A percentile compares a stretch with the other conserved stretches of the same genome.
Conservation (phyloP, 495 filamentous ascomycete species). For the Tuber aestivum region DNA sequence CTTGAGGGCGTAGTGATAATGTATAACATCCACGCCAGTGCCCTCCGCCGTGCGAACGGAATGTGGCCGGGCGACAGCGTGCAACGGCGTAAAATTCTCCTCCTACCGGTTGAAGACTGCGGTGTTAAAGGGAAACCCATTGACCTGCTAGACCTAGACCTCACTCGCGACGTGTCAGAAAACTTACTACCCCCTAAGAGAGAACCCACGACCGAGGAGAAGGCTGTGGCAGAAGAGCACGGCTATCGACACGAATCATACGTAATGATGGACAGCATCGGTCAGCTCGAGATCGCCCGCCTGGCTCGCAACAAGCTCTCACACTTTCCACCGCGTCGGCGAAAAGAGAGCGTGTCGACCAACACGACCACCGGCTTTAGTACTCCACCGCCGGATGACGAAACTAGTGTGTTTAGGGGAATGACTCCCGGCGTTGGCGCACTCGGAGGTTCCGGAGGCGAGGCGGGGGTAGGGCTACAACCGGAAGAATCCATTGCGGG, state of each 20-base stretch:
- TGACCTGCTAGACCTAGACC: slow-evolving; percentile 19
- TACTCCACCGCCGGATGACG: slow-evolving; percentile 41
- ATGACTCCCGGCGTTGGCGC: slow-evolving; percentile 50
- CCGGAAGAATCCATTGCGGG: slow-evolving; percentile 39
- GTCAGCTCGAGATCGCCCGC: slow-evolving; percentile 74
- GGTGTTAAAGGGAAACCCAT: slow-evolving; percentile 65
- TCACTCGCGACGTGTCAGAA: slow-evolving; percentile 47
- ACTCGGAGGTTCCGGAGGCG: slow-evolving; percentile 41
- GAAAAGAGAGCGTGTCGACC: slow-evolving; percentile 62
- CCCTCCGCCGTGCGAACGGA: slow-evolving; percentile 80
- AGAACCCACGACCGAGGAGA: slow-evolving; percentile 21
- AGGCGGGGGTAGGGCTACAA: slow-evolving; percentile 44
- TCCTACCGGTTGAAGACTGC: slow-evolving; percentile 87
- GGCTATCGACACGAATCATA: slow-evolving; percentile 33
- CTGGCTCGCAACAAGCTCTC: slow-evolving; percentile 74
- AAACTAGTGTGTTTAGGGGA: slow-evolving; percentile 35
- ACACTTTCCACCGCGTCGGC: slow-evolving; percentile 84
- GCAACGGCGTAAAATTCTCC: slow-evolving; percentile 70
- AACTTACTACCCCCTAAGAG: slow-evolving; percentile 47
- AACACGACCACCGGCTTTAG: slow-evolving; percentile 48
- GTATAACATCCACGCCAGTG: slow-evolving; percentile 73
- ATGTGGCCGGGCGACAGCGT: slow-evolving; percentile 91
- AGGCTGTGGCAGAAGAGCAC: slow-evolving; percentile 13
- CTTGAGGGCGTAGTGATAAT: slow-evolving; percentile 83
- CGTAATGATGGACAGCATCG: slow-evolving; percentile 48